Conservation (phyloP, 768 basidiomycete species). For the Tylopilus cervinicoccineus region DNA sequence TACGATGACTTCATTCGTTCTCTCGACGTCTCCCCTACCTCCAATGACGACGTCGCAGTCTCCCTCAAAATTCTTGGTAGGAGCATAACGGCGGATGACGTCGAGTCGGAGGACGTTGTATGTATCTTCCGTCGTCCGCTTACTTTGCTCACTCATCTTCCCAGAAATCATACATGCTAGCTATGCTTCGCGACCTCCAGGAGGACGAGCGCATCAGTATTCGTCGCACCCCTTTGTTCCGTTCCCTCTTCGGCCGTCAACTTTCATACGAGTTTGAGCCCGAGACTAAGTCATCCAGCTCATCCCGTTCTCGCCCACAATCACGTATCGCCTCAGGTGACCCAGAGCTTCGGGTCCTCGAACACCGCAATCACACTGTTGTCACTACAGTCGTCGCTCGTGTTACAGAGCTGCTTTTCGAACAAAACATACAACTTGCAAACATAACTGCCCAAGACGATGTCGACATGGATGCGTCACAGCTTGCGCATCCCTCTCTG, state of each 20-base stretch:
- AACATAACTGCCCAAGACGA: constrained; percentile 31
- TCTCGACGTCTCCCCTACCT: constrained; percentile 29
- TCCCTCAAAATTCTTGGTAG: constrained; percentile 41
- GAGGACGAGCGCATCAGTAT: constrained; percentile 29
- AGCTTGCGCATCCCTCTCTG: constrained; percentile 9
- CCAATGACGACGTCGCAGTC: constrained; percentile 30
- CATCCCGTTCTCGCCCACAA: constrained; percentile 17
- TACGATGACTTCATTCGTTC: constrained; percentile 38
- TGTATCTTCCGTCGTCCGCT: constrained; percentile 16
- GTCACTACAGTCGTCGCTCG: constrained; percentile 47
- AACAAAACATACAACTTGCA: constrained; percentile 40
- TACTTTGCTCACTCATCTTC: not conserved
- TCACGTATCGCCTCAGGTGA: constrained; percentile 7
- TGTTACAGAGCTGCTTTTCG: constrained; percentile 45
- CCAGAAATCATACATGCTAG: constrained; percentile 44
- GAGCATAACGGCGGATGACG: constrained; percentile 38
- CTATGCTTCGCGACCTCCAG: constrained; percentile 38
- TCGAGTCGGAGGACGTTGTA: constrained; percentile 46
- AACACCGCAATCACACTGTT: constrained; percentile 34
- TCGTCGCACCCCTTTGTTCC: constrained; percentile 40
- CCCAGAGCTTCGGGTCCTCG: constrained; percentile 33
- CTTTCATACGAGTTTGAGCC: constrained; percentile 22
- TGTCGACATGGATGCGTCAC: constrained; percentile 14
- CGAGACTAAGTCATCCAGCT: constrained; percentile 3
- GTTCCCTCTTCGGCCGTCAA: constrained; percentile 28